Percentiles rank a stretch among this genome's conserved stretches.
Evolutionary conservation across 2,329 filamentous ascomycete genomes (phyloP).

Genomic region (Helotiales sp.): DNA sequence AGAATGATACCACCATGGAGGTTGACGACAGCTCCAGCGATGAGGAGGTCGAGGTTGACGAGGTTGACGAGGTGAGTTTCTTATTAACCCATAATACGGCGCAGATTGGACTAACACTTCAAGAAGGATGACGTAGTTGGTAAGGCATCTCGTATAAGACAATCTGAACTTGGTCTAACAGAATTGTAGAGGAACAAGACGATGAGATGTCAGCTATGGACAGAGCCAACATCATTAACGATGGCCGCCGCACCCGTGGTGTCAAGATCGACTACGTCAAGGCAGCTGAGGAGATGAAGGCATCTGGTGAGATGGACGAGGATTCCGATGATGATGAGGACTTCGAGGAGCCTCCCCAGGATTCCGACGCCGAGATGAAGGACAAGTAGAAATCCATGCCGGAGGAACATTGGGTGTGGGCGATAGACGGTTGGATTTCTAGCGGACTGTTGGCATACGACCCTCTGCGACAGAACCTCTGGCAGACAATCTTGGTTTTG

Average conservation of each 20-base stretch:
- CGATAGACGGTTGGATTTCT: slow-evolving; percentile 7
- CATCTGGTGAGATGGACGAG: slow-evolving; percentile 76
- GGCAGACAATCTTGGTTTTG: slow-evolving; percentile 1
- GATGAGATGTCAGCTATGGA: slow-evolving; percentile 93
- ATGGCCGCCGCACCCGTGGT: slow-evolving; percentile 84
- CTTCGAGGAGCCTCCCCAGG: slow-evolving; percentile 57
- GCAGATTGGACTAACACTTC: slow-evolving; percentile 21
- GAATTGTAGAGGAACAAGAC: slow-evolving; percentile 68
- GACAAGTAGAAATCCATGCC: slow-evolving; percentile 44
- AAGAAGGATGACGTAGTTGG: slow-evolving; percentile 35
- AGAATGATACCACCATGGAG: slow-evolving; percentile 69
- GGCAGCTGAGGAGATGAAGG: slow-evolving; percentile 81
- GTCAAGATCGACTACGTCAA: slow-evolving; percentile 92
- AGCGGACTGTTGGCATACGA: slow-evolving; percentile 13
- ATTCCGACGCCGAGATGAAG: slow-evolving; percentile 58
- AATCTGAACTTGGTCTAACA: slow-evolving; percentile 24
- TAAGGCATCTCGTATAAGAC: slow-evolving; percentile 30
- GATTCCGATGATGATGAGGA: slow-evolving; percentile 66
- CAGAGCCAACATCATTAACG: slow-evolving; percentile 80
- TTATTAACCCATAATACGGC: slow-evolving; percentile 4
- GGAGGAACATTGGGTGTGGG: background rate
- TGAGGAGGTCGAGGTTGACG: slow-evolving; percentile 62
- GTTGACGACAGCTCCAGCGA: slow-evolving; percentile 72
- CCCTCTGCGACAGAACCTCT: background rate
- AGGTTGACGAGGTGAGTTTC: slow-evolving; percentile 50